These are phyloP conservation scores for Kockiozyma suomiensis DNA, from an alignment of 805 yeast genomes.

Conservation along the genomic window DNA sequence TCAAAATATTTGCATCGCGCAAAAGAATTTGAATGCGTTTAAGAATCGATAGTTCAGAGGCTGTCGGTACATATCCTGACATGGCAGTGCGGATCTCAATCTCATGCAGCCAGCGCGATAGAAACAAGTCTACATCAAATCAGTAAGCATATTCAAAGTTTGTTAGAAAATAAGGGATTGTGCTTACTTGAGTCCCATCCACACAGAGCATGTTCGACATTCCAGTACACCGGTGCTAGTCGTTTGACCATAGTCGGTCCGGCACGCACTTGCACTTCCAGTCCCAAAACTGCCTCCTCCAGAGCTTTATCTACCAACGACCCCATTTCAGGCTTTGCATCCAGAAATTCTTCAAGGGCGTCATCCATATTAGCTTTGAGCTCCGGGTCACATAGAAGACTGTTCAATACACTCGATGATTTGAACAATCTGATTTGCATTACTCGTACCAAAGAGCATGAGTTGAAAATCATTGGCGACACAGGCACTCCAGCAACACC, in stretches of 20 bases:
- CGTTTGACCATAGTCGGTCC: conserved; percentile 12
- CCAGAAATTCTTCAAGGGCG: conserved; percentile 17
- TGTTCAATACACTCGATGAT: conserved; percentile 18
- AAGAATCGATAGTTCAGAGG: conserved; percentile 2
- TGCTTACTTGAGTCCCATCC: conserved; percentile 24
- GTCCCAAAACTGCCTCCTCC: conserved; percentile 15
- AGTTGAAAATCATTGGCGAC: conserved; percentile 18
- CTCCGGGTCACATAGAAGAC: conserved; percentile 20
- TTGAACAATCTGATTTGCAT: conserved; percentile 19
- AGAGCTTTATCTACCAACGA: conserved; percentile 18
- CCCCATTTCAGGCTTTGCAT: conserved; percentile 16
- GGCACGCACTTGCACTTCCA: conserved; percentile 17
- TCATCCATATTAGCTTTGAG: conserved; percentile 9
- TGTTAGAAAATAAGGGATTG: no score
- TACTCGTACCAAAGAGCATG: conserved; percentile 21
- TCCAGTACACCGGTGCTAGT: conserved; percentile 15
- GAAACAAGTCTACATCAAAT: conserved; percentile 7
- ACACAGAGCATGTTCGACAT: conserved; percentile 22
- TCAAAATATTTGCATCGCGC: conserved; percentile 12
- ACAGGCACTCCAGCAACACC: conserved; percentile 4
- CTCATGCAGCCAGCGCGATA: conserved; percentile 22
- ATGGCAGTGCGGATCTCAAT: conserved; percentile 11
- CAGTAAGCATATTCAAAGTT: neutral
- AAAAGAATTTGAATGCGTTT: conserved; percentile 7
- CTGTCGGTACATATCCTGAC: conserved; percentile 4